phyloP scores from a whole-genome alignment of 1,139 yeast genomes.

The Hemisphaericaspora subhashii region DNA sequence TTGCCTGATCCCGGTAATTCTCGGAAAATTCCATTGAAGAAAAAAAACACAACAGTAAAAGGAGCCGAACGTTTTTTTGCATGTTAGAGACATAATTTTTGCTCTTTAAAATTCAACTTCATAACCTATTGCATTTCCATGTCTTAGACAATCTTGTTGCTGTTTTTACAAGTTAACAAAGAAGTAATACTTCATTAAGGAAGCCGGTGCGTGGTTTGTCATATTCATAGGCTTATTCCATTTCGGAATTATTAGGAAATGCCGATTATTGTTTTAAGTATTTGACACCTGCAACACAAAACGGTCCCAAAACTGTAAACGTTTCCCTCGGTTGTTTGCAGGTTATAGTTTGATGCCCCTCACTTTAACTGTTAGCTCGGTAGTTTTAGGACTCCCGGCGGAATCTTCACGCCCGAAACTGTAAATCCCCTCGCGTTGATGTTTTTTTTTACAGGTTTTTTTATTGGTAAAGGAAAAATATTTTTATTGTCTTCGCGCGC shows the following conservation, averaged over 20 bases:
- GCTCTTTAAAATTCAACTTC: no score
- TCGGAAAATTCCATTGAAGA: conserved; percentile 2
- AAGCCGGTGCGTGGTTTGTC: no score
- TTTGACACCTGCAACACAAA: background rate
- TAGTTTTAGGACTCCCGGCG: background rate
- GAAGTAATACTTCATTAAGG: no score
- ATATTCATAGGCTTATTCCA: background rate
- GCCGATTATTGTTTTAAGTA: background rate
- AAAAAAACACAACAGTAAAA: background rate
- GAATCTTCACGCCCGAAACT: conserved; percentile 3
- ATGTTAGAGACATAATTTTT: no score
- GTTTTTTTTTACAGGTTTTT: background rate
- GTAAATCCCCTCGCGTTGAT: background rate
- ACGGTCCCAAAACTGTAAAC: background rate
- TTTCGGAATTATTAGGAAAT: background rate
- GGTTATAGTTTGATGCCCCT: conserved; percentile 3
- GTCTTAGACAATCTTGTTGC: no score
- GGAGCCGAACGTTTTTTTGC: background rate
- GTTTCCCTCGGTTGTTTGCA: background rate
- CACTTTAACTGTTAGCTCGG: background rate
- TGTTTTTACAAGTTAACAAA: no score
- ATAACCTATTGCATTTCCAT: no score
- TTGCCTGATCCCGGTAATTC: conserved; percentile 2
- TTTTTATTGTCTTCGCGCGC: background rate
- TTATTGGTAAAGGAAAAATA: background rate